Evolutionary conservation across 2,329 filamentous ascomycete species (phyloP), one percentile per base, ranked within the genome.

Genomic region (Venturia aucupariae): DNA sequence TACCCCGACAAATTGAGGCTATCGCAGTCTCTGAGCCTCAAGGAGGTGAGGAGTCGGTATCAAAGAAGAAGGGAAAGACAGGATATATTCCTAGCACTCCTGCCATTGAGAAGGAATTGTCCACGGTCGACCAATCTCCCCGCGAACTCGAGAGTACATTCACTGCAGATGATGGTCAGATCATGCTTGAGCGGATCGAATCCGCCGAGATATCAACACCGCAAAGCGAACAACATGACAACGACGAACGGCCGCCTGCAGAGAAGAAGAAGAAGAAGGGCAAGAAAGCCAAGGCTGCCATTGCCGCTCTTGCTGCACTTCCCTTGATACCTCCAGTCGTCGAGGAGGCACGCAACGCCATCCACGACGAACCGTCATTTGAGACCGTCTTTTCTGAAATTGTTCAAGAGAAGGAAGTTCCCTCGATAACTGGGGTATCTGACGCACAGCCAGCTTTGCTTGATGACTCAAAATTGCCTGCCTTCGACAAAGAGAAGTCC

Each of bases 21-120:
- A 3, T 30, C 13, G 24, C 22, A 15, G 4, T 27, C 13, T 13
- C 13, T 11, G 38, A n/a, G 22, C 17, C 27, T 11, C 32, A 42
- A 15, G 38, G 38, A 42, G 38, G 38, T 13, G 35, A 62, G 19
- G 60, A 62, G 30, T n/a, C 2, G 39, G 60, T 7, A 48, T 5
- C 71, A 65, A 79, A 77, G 66, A 77, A 78, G 68, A 82, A 80
- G 67, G 77, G 72, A 13, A 81, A 81, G 68, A 80, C 81, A 66
- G 38, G 15, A 22, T 38, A 39, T 24, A n/a, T 19, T 17, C 13
- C 44, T 39, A 44, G 32, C 38, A 64, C 51, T 44, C 54, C 62
- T 44, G 17, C 54, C 6, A 30, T 15, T 54, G 48, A 54, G 4
- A 61, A 61, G 15, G 42, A 46, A 61, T 8, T 42, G 19, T 10